These are phyloP conservation scores for Blepharisma stoltei DNA, from an alignment of 73 alveolate species.

Conservation along the genomic window DNA sequence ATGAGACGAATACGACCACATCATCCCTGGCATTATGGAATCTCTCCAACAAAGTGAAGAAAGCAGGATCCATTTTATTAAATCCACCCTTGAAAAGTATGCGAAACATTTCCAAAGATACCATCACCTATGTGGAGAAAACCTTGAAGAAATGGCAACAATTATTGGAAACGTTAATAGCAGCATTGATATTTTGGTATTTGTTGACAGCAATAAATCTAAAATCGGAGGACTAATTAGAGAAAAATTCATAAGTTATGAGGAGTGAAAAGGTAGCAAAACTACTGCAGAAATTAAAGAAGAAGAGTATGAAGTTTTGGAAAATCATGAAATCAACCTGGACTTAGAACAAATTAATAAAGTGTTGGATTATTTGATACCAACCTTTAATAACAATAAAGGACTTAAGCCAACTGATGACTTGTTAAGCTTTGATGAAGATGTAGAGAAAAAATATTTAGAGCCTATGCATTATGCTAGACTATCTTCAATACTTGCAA, in stretches of 20 bases:
- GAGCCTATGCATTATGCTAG: constrained; percentile 6
- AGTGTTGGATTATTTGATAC: too few relatives aligned
- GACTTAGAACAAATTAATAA: too few relatives aligned
- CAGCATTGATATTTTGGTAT: neutral
- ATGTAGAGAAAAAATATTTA: neutral
- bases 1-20: constrained; percentile 3
- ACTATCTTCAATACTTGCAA: neutral
- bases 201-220: constrained; percentile 17
- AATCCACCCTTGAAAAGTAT: neutral
- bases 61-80: constrained; percentile 18
- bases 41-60: constrained; percentile 25
- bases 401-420: too few relatives aligned
- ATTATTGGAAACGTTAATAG: constrained; percentile 2
- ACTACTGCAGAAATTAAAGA: neutral
- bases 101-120: neutral
- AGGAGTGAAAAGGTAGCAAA: neutral
- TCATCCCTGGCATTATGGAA: constrained; percentile 17
- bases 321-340: too few relatives aligned
- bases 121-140: neutral
- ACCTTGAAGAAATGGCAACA: constrained; percentile 1
- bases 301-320: neutral
- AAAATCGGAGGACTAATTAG: neutral
- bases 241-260: constrained; percentile 2
- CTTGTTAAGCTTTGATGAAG: too few relatives aligned
- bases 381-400: too few relatives aligned